Conservation (phyloP, 2,329 filamentous ascomycete species). For the Aspergillus sp. region DNA sequence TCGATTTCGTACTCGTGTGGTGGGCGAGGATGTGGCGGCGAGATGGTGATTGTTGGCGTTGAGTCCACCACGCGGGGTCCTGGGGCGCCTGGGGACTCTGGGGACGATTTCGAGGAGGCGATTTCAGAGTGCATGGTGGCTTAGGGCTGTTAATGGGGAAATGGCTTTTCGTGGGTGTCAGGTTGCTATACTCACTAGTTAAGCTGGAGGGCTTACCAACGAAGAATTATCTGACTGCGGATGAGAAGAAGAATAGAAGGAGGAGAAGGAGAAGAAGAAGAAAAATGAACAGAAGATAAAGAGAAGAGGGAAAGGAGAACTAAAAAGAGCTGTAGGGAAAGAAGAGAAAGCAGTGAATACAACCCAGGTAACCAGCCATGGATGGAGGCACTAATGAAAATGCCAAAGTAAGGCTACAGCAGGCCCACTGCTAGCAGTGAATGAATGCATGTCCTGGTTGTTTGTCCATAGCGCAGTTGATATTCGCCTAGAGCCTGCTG, state of each 20-base stretch:
- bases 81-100: not conserved
- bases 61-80: not conserved
- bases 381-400: too few relatives aligned
- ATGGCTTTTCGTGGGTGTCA: too few relatives aligned
- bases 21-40: not conserved
- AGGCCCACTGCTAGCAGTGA: too few relatives aligned
- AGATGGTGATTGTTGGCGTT: not conserved
- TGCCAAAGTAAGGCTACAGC: too few relatives aligned
- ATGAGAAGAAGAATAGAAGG: not conserved
- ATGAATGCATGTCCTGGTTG: too few relatives aligned
- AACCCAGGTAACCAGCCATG: not conserved
- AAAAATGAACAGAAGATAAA: not conserved
- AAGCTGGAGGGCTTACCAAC: too few relatives aligned
- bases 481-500: too few relatives aligned
- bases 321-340: constrained; percentile 2
- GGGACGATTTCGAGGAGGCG: not conserved
- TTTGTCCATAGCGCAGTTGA: too few relatives aligned
- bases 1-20: not conserved
- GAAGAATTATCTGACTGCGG: too few relatives aligned
- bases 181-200: too few relatives aligned
- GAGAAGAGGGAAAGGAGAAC: not conserved
- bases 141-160: too few relatives aligned
- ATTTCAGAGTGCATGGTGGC: not conserved
- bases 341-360: not conserved
- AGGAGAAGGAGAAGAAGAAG: not conserved